Percentiles rank a stretch among this genome's conserved stretches.
These are phyloP conservation scores for Camelina hispida DNA, from an alignment of 345 rosid genomes.

Conservation along the genomic window DNA sequence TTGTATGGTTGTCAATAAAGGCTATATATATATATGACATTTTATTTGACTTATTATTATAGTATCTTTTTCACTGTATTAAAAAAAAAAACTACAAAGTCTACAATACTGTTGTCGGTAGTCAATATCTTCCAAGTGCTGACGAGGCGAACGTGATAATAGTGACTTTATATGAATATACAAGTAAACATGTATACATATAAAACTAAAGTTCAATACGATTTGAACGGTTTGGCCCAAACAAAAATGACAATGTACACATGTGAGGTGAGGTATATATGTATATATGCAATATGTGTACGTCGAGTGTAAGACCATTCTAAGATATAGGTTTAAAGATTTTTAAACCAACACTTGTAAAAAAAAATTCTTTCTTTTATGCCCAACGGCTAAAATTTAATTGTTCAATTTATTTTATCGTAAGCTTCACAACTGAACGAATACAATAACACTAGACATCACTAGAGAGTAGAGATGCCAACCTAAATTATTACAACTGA, in stretches of 20 bases:
- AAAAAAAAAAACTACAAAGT: too few relatives aligned
- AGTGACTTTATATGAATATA: neutral
- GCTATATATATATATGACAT: constrained; percentile 27
- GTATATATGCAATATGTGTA: neutral
- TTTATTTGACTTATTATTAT: constrained; percentile 20
- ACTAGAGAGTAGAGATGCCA: constrained; percentile 1
- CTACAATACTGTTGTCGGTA: neutral
- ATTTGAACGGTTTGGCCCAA: neutral
- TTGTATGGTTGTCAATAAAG: constrained; percentile 25
- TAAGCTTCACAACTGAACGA: neutral
- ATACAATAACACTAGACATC: constrained; percentile 2
- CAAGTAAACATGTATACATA: too few relatives aligned
- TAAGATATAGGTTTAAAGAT: neutral
- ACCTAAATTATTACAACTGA: constrained; percentile 2
- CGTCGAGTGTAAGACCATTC: neutral
- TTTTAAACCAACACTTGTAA: neutral
- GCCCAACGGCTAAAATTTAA: neutral
- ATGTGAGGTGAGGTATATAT: too few relatives aligned
- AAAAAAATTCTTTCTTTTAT: too few relatives aligned
- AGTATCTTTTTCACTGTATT: neutral
- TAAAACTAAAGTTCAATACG: too few relatives aligned
- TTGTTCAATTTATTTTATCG: neutral
- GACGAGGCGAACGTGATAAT: neutral
- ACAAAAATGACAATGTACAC: too few relatives aligned
- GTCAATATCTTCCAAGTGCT: constrained; percentile 12